Percentiles rank a stretch among this genome's conserved stretches.
phyloP scores from a whole-genome alignment of 257 asterid species.

The Solanum phureja region DNA sequence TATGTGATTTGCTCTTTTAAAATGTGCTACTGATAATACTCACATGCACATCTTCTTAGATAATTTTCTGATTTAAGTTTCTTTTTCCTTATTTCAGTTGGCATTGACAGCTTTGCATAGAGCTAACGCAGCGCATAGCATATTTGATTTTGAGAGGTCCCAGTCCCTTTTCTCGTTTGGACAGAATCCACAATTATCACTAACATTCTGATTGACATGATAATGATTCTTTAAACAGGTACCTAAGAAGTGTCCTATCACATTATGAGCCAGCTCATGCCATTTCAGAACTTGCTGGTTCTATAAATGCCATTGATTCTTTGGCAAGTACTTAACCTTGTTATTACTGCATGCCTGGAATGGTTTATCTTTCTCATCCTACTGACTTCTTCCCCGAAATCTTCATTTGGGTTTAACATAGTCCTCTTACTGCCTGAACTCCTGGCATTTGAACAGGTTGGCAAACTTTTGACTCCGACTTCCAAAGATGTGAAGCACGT shows the following conservation, averaged over 20 bases:
- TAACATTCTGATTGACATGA: conserved; percentile 8
- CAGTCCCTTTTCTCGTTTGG: neutral
- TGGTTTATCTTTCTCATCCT: neutral
- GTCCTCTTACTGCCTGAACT: neutral
- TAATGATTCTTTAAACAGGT: conserved; percentile 34
- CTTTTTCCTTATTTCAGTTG: conserved; percentile 40
- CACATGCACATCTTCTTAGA: neutral
- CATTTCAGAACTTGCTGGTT: conserved; percentile 37
- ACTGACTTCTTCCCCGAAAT: neutral
- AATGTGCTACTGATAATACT: neutral
- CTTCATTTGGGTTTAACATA: neutral
- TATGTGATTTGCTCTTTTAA: neutral
- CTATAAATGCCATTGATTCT: conserved; percentile 46
- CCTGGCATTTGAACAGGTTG: conserved; percentile 37
- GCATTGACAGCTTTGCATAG: conserved; percentile 79
- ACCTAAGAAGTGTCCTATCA: conserved; percentile 48
- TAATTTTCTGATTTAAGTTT: neutral
- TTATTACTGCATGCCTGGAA: neutral
- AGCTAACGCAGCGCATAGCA: conserved; percentile 33
- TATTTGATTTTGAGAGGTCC: conserved; percentile 73
- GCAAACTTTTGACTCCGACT: conserved; percentile 70
- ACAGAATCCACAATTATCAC: neutral
- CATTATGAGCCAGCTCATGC: conserved; percentile 47
- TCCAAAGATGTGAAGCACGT: conserved; percentile 89
- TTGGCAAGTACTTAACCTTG: conserved; percentile 30